Evolutionary conservation across 164 flowering plant genomes (phyloP).

Genomic region (Warburgia ugandensis): DNA sequence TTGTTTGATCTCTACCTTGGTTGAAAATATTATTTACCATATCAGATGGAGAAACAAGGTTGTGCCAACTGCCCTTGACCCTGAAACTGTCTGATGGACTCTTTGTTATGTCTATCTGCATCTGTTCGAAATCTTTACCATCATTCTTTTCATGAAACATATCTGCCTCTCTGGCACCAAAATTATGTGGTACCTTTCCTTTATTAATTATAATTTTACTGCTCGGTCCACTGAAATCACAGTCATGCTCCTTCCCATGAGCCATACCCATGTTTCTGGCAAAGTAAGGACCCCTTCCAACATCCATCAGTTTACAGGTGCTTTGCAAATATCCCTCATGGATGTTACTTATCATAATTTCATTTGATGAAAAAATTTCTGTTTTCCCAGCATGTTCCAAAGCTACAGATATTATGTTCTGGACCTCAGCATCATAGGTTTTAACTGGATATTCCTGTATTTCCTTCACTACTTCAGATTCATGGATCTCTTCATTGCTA

Average conservation of each 20-base stretch:
- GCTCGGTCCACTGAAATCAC: too few relatives aligned
- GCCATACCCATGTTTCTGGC: too few relatives aligned
- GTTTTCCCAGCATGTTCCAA: slow-evolving; percentile 4
- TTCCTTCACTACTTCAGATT: slow-evolving; percentile 10
- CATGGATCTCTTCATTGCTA: slow-evolving; percentile 1
- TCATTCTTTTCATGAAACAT: too few relatives aligned
- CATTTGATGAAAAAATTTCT: slow-evolving; percentile 2
- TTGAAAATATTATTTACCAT: background rate
- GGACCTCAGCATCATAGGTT: background rate
- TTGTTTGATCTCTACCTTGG: slow-evolving; percentile 4
- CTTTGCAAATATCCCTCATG: slow-evolving; percentile 10
- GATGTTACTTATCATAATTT: slow-evolving; percentile 6
- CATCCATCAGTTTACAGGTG: slow-evolving; percentile 6
- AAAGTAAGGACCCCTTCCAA: slow-evolving; percentile 7
- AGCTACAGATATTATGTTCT: background rate
- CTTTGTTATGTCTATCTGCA: slow-evolving; percentile 6
- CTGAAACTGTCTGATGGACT: slow-evolving; percentile 6
- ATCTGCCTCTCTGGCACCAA: too few relatives aligned
- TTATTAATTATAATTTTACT: too few relatives aligned
- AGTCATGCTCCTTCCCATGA: too few relatives aligned
- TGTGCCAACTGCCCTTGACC: background rate
- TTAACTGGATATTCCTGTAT: slow-evolving; percentile 5
- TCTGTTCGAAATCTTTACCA: too few relatives aligned
- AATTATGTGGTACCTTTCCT: too few relatives aligned
- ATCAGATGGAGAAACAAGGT: slow-evolving; percentile 7